These are phyloP conservation scores for Amanita rubescens DNA, from an alignment of 768 basidiomycete species.

Conservation along the genomic window DNA sequence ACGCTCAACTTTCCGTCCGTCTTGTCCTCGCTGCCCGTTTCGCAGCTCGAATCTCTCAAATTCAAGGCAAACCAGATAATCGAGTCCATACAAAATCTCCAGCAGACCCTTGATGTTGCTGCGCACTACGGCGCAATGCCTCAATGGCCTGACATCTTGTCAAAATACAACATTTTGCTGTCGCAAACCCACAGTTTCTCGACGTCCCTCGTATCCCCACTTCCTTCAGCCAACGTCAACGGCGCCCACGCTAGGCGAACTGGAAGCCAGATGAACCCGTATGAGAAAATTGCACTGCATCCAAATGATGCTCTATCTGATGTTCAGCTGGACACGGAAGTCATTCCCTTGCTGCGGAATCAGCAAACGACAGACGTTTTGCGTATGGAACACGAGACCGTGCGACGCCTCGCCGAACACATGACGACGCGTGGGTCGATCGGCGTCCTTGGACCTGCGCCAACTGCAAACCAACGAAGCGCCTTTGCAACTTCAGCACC, in stretches of 20 bases:
- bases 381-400: conserved; percentile 61
- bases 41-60: conserved; percentile 68
- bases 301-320: conserved; percentile 53
- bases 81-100: conserved; percentile 63
- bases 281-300: conserved; percentile 64
- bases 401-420: conserved; percentile 59
- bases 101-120: conserved; percentile 53
- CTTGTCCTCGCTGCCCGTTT: conserved; percentile 37
- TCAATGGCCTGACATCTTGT: conserved; percentile 79
- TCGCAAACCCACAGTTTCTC: conserved; percentile 79
- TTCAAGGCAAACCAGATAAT: conserved; percentile 77
- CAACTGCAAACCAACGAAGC: conserved; percentile 10
- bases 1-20: conserved; percentile 15
- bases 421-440: conserved; percentile 54
- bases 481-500: conserved; percentile 15
- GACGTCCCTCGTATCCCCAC: conserved; percentile 43
- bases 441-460: conserved; percentile 37
- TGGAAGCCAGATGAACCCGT: conserved; percentile 32
- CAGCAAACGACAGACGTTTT: conserved; percentile 77
- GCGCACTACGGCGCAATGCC: conserved; percentile 57
- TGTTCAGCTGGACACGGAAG: conserved; percentile 61
- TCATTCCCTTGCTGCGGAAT: conserved; percentile 69
- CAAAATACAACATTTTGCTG: conserved; percentile 79
- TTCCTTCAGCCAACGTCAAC: conserved; percentile 17
- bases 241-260: conserved; percentile 6